Base-by-base conservation (phyloP, 306 rosid species). In the Arachis stenosperma region DNA sequence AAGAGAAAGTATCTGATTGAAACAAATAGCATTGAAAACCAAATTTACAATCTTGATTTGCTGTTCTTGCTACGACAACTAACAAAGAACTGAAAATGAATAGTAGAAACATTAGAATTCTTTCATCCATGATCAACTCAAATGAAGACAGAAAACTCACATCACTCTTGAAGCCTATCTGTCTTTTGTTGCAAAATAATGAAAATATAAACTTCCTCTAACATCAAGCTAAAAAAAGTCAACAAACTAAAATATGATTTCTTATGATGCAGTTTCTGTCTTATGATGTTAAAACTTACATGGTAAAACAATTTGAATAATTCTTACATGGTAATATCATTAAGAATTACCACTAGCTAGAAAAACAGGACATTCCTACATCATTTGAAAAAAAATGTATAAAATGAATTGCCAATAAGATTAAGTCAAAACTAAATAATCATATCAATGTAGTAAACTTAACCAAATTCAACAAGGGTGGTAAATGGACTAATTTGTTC, bases 31-130 rank as follows among this genome's bases (percentile, higher is more conserved):
- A 22, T 22, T 22, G 27, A 22, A 22, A 22, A 22, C 27, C 27
- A 22, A 22, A 22, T 0, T 22, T 22, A 22, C 27, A 22, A 22
- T 22, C 27, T 22, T 22, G 27, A 22, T 22, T 22, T 22, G 1
- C 54, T 63, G 85, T 80, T 58, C 6, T 62, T 77, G 84, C 56
- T 37, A 46, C 65, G 39, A 63, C 82, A 64, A 44, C 62, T 47
- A 77, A 48, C 67, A 59, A 15, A 69, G 42, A 78, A 37, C 63
- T 52, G 61, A 67, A 77, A 69, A 80, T 14, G 52, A 84, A 67
- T 40, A 77, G 60, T 13, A 80, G 61, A 50, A 65, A 65, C 37
- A 73, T 75, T 37, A 52, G 8, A 43, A 37, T 6, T 59, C 44
- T 68, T 64, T 80, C 48, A 22, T 22, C 27, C 27, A 22, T 22